A percentile compares a stretch with the other conserved stretches of the same genome.
Evolutionary conservation across 2,329 filamentous ascomycete species (phyloP).

Genomic region (Aspergillus sp.): DNA sequence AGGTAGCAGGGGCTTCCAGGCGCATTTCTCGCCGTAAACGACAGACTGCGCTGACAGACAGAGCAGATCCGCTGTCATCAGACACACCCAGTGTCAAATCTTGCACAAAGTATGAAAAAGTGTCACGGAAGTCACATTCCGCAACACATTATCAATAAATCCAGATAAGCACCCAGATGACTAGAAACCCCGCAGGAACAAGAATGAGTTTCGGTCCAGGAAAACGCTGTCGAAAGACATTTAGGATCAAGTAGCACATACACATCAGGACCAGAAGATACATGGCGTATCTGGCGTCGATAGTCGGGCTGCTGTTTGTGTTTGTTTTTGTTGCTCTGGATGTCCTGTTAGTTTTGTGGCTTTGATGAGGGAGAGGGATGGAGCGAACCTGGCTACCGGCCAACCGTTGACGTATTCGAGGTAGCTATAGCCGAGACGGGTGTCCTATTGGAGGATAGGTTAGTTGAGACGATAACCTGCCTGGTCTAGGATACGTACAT

Average conservation of each 20-base stretch:
- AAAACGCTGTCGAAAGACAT: neutral
- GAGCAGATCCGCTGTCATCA: too few species aligned
- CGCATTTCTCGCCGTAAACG: too few species aligned
- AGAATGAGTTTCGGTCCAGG: slow-evolving; percentile 2
- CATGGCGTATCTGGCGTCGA: slow-evolving; percentile 1
- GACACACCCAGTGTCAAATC: too few species aligned
- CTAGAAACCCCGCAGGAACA: slow-evolving; percentile 3
- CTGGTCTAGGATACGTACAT: slow-evolving; percentile 13
- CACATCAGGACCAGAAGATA: slow-evolving; percentile 6
- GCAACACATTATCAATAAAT: neutral
- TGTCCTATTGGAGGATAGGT: slow-evolving; percentile 16
- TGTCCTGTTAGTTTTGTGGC: too few species aligned
- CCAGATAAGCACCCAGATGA: slow-evolving; percentile 6
- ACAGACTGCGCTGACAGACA: too few species aligned
- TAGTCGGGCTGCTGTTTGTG: neutral
- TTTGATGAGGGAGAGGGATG: neutral
- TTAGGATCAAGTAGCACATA: slow-evolving; percentile 11
- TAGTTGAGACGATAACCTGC: neutral
- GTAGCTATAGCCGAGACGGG: slow-evolving; percentile 30
- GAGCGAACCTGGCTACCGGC: slow-evolving; percentile 20
- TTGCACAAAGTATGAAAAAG: too few species aligned
- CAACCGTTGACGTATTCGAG: slow-evolving; percentile 32
- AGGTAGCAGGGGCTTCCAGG: too few species aligned
- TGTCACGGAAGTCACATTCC: neutral
- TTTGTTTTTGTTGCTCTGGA: neutral